A percentile compares a stretch with the other conserved stretches of the same genome.
Evolutionary conservation across 2,329 filamentous ascomycete species (phyloP).

Genomic region (Curvularia sp.): DNA sequence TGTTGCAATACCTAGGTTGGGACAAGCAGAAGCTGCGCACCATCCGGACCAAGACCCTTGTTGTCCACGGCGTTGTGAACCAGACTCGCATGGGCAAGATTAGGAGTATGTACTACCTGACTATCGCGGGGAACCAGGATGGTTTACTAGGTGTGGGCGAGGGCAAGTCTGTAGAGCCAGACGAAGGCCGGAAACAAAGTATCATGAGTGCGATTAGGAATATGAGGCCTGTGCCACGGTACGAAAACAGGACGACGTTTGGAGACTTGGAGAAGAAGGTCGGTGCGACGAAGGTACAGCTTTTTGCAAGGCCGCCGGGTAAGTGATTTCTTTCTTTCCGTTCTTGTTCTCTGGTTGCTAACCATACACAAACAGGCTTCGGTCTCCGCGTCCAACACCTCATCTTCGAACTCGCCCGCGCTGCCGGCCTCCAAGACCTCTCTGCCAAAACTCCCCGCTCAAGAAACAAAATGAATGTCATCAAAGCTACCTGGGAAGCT

Average conservation of each 20-base stretch:
- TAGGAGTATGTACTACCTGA: constrained; percentile 74
- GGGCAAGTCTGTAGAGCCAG: constrained; percentile 80
- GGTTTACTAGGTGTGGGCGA: constrained; percentile 88
- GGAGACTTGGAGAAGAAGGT: constrained; percentile 83
- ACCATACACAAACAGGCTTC: constrained; percentile 69
- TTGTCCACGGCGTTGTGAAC: constrained; percentile 78
- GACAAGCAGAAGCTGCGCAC: constrained; percentile 54
- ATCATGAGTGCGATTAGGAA: constrained; percentile 84
- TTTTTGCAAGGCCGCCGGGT: constrained; percentile 89
- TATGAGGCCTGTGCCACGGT: constrained; percentile 89
- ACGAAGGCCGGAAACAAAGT: constrained; percentile 73
- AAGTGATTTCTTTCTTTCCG: constrained; percentile 43
- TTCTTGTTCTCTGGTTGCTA: neutral
- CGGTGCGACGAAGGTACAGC: constrained; percentile 82
- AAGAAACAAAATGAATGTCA: constrained; percentile 96
- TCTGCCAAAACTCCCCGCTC: constrained; percentile 82
- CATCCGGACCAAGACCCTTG: constrained; percentile 74
- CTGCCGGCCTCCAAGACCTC: constrained; percentile 85
- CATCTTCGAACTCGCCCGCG: constrained; percentile 93
- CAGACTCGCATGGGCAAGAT: constrained; percentile 98
- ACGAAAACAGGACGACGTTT: constrained; percentile 91
- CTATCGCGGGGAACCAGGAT: constrained; percentile 84
- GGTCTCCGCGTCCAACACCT: constrained; percentile 89
- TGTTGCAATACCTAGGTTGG: constrained; percentile 66
- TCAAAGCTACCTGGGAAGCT: constrained; percentile 88